Evolutionary conservation across 1,284 basidiomycete genomes (phyloP).

Genomic region (Rhodotorula sp.): DNA sequence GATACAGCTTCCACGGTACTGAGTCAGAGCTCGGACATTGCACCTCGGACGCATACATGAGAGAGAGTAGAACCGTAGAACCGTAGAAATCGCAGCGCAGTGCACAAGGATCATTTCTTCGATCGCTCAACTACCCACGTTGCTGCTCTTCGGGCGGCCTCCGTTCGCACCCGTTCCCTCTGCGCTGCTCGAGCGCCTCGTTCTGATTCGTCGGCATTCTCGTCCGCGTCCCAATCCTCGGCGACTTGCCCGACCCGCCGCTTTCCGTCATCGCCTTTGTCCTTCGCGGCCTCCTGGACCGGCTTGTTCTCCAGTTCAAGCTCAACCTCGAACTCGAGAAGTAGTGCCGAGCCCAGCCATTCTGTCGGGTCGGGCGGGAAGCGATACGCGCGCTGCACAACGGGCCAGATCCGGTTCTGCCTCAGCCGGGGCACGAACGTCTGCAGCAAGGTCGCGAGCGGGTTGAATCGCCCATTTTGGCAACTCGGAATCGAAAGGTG

Average conservation of each 20-base stretch:
- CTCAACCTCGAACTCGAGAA: conserved; percentile 20
- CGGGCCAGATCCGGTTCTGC: conserved; percentile 4
- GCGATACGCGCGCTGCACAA: conserved; percentile 10
- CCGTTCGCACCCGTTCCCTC: background rate
- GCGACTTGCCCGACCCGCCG: background rate
- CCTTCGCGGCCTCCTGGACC: background rate
- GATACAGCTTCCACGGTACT: conserved; percentile 33
- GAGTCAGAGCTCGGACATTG: background rate
- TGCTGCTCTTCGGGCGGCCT: background rate
- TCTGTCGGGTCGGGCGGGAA: conserved; percentile 20
- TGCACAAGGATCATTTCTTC: background rate
- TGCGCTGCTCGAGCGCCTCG: background rate
- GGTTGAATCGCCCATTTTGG: background rate
- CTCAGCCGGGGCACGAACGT: background rate
- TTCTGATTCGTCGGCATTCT: background rate
- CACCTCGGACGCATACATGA: background rate
- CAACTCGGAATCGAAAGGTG: conserved; percentile 4
- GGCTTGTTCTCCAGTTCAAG: background rate
- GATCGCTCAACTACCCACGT: background rate
- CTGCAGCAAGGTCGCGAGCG: conserved; percentile 9
- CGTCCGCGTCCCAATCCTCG: conserved; percentile 2
- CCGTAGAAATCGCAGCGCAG: background rate
- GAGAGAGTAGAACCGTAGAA: background rate
- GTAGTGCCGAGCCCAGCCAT: conserved; percentile 18
- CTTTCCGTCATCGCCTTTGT: background rate